A percentile compares a stretch with the other conserved stretches of the same genome.
These are phyloP conservation scores for Talaromyces verruculosus DNA, from an alignment of 2,329 filamentous ascomycete genomes.

Conservation along the genomic window DNA sequence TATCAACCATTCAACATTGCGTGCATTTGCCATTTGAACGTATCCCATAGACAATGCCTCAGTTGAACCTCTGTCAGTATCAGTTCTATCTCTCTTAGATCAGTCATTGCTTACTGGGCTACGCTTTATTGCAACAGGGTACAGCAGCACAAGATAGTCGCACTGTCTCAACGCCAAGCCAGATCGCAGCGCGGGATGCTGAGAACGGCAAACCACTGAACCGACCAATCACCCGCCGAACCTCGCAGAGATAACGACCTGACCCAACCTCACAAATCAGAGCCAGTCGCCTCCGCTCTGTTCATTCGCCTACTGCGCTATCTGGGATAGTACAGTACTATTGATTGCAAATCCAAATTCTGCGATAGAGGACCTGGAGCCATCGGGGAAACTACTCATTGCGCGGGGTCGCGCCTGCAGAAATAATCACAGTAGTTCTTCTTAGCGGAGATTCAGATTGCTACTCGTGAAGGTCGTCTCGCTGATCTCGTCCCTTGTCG, in stretches of 20 bases:
- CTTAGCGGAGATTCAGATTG: not conserved
- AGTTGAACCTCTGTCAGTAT: no score
- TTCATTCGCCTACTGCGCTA: slow-evolving; percentile 14
- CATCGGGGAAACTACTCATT: slow-evolving; percentile 2
- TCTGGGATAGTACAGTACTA: not conserved
- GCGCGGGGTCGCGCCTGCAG: slow-evolving; percentile 7
- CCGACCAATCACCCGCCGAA: slow-evolving; percentile 3
- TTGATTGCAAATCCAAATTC: slow-evolving; percentile 9
- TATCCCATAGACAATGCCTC: not conserved
- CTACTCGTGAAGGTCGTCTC: not conserved
- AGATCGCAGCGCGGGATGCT: not conserved
- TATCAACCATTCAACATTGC: not conserved
- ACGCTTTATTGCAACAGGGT: no score
- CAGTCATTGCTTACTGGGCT: no score
- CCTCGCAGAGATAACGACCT: slow-evolving; percentile 9
- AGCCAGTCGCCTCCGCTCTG: not conserved
- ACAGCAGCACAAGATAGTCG: no score
- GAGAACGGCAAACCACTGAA: not conserved
- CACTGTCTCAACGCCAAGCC: no score
- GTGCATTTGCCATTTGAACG: not conserved
- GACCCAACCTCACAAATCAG: not conserved
- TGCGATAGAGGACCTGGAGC: slow-evolving; percentile 1
- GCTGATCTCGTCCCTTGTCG: not conserved
- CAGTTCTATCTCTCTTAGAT: no score
- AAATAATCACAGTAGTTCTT: not conserved